Conservation (phyloP, 2,329 filamentous ascomycete genomes). For the Botryotinia narcissicola region DNA sequence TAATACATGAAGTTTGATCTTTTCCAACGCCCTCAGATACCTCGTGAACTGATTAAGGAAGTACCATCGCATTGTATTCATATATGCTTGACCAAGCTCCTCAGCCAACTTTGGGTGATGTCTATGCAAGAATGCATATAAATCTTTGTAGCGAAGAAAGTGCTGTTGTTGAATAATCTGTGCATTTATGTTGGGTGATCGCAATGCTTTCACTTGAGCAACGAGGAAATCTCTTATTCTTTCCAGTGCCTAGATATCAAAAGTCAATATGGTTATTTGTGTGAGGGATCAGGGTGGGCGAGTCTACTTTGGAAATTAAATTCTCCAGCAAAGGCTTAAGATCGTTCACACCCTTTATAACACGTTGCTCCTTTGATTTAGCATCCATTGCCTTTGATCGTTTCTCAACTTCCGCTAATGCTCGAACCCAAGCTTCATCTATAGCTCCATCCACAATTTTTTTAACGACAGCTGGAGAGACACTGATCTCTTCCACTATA, state of each 20-base stretch:
- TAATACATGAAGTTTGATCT: conserved; percentile 76
- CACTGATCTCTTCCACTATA: conserved; percentile 85
- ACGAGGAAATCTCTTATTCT: conserved; percentile 94
- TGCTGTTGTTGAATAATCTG: conserved; percentile 95
- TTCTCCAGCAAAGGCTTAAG: conserved; percentile 82
- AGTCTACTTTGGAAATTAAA: conserved; percentile 70
- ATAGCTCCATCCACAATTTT: conserved; percentile 87
- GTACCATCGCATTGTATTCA: conserved; percentile 99
- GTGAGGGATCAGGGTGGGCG: not conserved
- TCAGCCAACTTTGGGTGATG: conserved; percentile 81
- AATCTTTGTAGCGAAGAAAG: conserved; percentile 82
- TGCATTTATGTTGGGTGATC: conserved; percentile 94
- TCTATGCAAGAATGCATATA: conserved; percentile 80
- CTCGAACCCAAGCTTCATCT: conserved; percentile 84
- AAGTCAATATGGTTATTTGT: not conserved
- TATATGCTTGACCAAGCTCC: conserved; percentile 89
- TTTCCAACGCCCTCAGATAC: conserved; percentile 80
- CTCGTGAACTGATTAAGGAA: conserved; percentile 88
- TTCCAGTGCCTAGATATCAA: conserved; percentile 66
- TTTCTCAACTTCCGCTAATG: conserved; percentile 79
- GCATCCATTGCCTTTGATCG: conserved; percentile 70
- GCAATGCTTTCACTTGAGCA: conserved; percentile 86
- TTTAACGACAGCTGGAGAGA: conserved; percentile 78
- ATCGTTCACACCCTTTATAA: conserved; percentile 76
- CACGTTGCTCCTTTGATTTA: conserved; percentile 57